Percentiles rank a stretch among this genome's conserved stretches.
phyloP scores from a whole-genome alignment of 441 rosid species.

The Pelargonium myrrhifolium region DNA sequence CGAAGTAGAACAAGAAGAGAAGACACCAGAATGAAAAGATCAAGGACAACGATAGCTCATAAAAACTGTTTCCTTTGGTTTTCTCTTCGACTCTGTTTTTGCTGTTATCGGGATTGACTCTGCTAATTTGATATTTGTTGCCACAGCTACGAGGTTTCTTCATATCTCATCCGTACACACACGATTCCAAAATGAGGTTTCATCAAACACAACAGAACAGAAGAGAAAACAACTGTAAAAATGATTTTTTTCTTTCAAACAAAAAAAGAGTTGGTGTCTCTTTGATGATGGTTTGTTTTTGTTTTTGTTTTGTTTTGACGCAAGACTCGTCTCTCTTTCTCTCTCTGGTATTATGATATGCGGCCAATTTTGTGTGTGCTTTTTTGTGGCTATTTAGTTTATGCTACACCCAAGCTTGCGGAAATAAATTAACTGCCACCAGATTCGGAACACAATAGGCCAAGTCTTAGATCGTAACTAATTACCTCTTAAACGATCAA shows the following conservation, averaged over 20 bases:
- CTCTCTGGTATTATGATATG: background rate
- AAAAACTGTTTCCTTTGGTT: conserved; percentile 27
- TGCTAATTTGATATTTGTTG: conserved; percentile 24
- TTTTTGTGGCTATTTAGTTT: conserved; percentile 5
- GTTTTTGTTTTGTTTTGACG: background rate
- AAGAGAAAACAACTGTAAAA: background rate
- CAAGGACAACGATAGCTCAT: conserved; percentile 68
- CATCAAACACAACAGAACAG: background rate
- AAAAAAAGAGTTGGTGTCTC: background rate
- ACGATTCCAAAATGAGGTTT: background rate
- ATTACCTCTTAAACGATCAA: too few species aligned
- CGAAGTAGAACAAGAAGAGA: conserved; percentile 48
- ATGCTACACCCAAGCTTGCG: too few species aligned
- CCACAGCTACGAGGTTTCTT: conserved; percentile 31
- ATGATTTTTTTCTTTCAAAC: background rate
- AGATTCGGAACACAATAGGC: too few species aligned
- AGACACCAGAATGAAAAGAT: conserved; percentile 68
- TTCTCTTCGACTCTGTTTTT: conserved; percentile 8
- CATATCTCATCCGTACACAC: conserved; percentile 26
- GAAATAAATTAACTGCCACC: too few species aligned
- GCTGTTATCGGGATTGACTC: background rate
- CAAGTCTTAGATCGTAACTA: too few species aligned
- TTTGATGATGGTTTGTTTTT: background rate
- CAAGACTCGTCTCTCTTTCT: background rate
- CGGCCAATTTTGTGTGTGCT: background rate